A percentile compares a stretch with the other conserved stretches of the same genome.
These are phyloP conservation scores for Acacia confusa DNA, from an alignment of 306 rosid genomes.

Conservation along the genomic window DNA sequence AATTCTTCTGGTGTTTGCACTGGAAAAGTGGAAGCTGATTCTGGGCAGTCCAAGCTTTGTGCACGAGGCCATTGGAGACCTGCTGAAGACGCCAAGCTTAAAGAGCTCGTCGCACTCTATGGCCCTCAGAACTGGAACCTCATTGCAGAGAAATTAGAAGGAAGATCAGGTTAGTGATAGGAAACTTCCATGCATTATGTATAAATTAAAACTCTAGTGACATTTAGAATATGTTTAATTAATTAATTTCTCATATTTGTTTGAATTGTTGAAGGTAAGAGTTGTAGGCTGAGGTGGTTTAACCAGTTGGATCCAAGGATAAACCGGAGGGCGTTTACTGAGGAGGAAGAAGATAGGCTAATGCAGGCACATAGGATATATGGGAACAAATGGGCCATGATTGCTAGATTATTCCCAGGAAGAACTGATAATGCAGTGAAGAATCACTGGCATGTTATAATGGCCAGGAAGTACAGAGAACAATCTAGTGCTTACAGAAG, in stretches of 20 bases:
- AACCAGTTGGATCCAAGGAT: slow-evolving; percentile 98
- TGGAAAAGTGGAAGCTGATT: slow-evolving; percentile 39
- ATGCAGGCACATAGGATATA: slow-evolving; percentile 95
- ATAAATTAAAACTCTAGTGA: background rate
- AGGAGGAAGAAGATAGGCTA: slow-evolving; percentile 91
- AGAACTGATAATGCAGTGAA: slow-evolving; percentile 97
- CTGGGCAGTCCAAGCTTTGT: slow-evolving; percentile 77
- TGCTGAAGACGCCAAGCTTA: slow-evolving; percentile 91
- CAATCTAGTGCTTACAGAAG: slow-evolving; percentile 88
- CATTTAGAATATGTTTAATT: background rate
- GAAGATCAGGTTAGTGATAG: slow-evolving; percentile 76
- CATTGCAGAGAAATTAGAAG: slow-evolving; percentile 91
- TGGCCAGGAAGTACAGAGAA: slow-evolving; percentile 94
- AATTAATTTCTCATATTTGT: background rate
- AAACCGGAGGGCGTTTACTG: slow-evolving; percentile 81
- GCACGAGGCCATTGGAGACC: slow-evolving; percentile 99
- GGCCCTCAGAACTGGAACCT: slow-evolving; percentile 99
- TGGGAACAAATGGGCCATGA: slow-evolving; percentile 99
- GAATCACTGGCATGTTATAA: slow-evolving; percentile 98
- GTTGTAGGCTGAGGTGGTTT: slow-evolving; percentile 96
- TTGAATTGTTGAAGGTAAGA: slow-evolving; percentile 67
- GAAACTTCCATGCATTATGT: background rate
- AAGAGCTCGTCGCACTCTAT: slow-evolving; percentile 87
- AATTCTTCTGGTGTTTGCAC: slow-evolving; percentile 22
- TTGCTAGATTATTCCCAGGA: slow-evolving; percentile 95